Conservation (phyloP, 2,329 filamentous ascomycete genomes). For the Exophiala phaeomuriformis region DNA sequence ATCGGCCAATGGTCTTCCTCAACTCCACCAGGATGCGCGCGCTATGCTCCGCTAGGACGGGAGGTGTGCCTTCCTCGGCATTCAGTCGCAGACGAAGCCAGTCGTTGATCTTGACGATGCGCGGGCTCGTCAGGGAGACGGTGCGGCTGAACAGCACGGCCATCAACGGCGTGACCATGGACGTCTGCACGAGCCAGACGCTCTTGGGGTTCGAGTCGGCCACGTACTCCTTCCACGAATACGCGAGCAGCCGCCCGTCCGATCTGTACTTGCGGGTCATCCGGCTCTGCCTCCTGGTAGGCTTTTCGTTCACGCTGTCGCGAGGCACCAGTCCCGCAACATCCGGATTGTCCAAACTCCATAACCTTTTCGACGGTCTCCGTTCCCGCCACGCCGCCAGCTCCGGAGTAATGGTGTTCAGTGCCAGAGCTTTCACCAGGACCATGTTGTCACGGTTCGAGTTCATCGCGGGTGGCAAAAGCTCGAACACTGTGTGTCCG, state of each 20-base stretch:
- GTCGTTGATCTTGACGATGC: conserved; percentile 16
- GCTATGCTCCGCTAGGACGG: background rate
- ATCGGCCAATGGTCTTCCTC: conserved; percentile 23
- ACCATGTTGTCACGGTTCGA: conserved; percentile 14
- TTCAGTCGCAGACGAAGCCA: conserved; percentile 12
- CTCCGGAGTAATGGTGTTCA: conserved; percentile 16
- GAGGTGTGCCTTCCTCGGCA: background rate
- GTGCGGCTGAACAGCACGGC: conserved; percentile 17
- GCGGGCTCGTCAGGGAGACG: conserved; percentile 1
- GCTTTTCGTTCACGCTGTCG: conserved; percentile 8
- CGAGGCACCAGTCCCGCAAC: conserved; percentile 5
- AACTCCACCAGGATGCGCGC: conserved; percentile 18
- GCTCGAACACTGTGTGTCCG: conserved; percentile 10
- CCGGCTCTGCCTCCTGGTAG: background rate
- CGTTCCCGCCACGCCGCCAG: conserved; percentile 16
- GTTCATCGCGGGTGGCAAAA: conserved; percentile 11
- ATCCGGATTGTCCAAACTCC: background rate
- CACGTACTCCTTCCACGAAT: conserved; percentile 8
- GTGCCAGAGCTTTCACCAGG: conserved; percentile 17
- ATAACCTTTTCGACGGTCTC: background rate
- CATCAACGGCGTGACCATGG: conserved; percentile 21
- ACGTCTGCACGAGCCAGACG: conserved; percentile 19
- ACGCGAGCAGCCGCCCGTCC: conserved; percentile 19
- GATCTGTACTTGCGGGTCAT: conserved; percentile 7
- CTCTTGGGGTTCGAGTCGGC: conserved; percentile 1